Base-by-base conservation (phyloP, 2,329 filamentous ascomycete species). In the Trichoderma guizhouense region DNA sequence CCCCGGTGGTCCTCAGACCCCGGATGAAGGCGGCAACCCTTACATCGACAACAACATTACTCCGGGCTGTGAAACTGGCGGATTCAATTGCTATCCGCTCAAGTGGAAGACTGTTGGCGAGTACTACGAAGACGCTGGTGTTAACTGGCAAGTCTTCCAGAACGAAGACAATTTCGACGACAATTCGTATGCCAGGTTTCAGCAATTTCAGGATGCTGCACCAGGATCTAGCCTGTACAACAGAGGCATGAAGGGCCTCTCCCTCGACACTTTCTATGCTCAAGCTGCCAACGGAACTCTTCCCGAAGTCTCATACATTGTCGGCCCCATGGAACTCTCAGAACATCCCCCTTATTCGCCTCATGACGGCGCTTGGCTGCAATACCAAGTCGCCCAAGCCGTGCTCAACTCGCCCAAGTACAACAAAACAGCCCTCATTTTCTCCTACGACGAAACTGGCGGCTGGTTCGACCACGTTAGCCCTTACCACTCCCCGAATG, bases 381-480 rank as follows among this genome's bases (percentile, higher is more conserved):
- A 88, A 76, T 83, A 85, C 75, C 80, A 86, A 75, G 80, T 89
- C 7, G 84, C 86, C 18, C 81, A 87, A 69, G 84, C 86, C 4
- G 84, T 89, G 5, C 84, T 82, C 14, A 81, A 80, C 65, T 86
- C 86, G 24, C 84, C 84, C 5, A 82, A 82, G 57, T 89, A 87
- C 75, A 80, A 81, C 57, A 82, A 80, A 24, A 87, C 86, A 2
- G 82, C 81, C 0, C 74, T 88, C 81, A 78, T 87, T 83, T 73
- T 85, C 75, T 85, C 80, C 32, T 80, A 77, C 32, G 74, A 77
- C 81, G 85, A 89, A 76, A 85, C 84, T 3, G 87, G 86, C 58
- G 87, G 86, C 32, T 88, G 82, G 78, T 86, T 86, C 14, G 87
- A 89, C 72, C 85, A 88, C 72, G 86, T 88, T 3, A 78, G 81